Evolutionary conservation across 768 basidiomycete genomes (phyloP).

Genomic region (Termitomyces sp.): DNA sequence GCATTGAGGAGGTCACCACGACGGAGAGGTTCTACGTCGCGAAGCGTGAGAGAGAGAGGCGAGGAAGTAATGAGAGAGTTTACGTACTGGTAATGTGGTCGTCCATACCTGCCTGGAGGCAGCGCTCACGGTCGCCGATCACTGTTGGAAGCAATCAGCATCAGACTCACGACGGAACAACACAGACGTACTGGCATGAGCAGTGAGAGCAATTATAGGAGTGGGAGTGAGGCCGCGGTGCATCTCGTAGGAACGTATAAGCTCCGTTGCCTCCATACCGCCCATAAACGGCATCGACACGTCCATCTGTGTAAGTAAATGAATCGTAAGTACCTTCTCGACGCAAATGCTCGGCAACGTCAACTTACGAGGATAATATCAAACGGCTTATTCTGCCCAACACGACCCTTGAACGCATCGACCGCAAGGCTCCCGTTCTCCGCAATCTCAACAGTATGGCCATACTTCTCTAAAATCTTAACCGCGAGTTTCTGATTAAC

Average conservation of each 20-base stretch:
- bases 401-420: conserved; percentile 83
- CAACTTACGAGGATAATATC: conserved; percentile 85
- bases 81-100: conserved; percentile 78
- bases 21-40: conserved; percentile 64
- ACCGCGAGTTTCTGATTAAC: conserved; percentile 96
- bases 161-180: neutral
- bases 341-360: conserved; percentile 26
- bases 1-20: conserved; percentile 78
- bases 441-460: conserved; percentile 93
- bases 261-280: conserved; percentile 94
- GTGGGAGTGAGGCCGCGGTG: conserved; percentile 60
- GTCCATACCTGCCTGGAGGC: conserved; percentile 57
- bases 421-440: conserved; percentile 95
- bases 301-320: conserved; percentile 69
- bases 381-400: conserved; percentile 70
- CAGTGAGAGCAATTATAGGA: conserved; percentile 95
- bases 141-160: conserved; percentile 41
- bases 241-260: conserved; percentile 84
- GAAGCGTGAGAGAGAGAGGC: conserved; percentile 2
- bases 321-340: conserved; percentile 4
- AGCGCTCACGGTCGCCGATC: conserved; percentile 69
- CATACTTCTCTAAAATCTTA: conserved; percentile 94
- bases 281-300: conserved; percentile 99
- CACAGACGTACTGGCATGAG: conserved; percentile 82
- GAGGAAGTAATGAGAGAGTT: conserved; percentile 3